Evolutionary conservation across 768 basidiomycete genomes (phyloP).

Genomic region (Imleria badia): DNA sequence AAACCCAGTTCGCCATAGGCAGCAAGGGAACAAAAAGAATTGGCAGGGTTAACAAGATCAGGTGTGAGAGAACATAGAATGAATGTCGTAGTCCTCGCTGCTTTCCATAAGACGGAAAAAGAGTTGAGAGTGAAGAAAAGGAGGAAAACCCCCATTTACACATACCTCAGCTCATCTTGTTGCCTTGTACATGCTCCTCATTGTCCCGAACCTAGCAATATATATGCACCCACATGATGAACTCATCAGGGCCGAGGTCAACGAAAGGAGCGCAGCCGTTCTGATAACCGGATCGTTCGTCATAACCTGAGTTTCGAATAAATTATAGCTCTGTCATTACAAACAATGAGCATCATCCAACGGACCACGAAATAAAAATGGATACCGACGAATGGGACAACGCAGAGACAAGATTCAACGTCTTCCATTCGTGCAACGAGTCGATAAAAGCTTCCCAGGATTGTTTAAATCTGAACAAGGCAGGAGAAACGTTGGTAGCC

Average conservation of each 20-base stretch:
- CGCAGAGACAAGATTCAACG: conserved; percentile 70
- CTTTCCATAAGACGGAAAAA: conserved; percentile 46
- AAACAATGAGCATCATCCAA: neutral
- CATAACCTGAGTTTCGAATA: conserved; percentile 56
- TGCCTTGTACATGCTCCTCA: conserved; percentile 71
- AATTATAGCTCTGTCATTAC: conserved; percentile 54
- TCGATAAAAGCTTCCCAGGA: conserved; percentile 75
- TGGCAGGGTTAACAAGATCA: too few species aligned
- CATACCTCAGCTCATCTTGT: conserved; percentile 70
- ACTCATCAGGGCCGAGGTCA: conserved; percentile 68
- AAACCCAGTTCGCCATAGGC: conserved; percentile 40
- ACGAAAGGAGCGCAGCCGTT: conserved; percentile 59
- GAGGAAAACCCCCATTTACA: neutral
- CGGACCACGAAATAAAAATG: neutral
- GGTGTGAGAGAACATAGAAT: conserved; percentile 37
- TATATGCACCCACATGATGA: conserved; percentile 73
- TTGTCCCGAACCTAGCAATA: conserved; percentile 67
- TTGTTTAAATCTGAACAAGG: conserved; percentile 59
- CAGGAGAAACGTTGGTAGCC: conserved; percentile 52
- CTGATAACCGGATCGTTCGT: conserved; percentile 61
- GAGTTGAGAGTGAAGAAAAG: neutral
- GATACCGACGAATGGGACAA: conserved; percentile 48
- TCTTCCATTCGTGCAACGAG: conserved; percentile 75
- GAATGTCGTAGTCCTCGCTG: conserved; percentile 46
- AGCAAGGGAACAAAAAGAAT: neutral